Evolutionary conservation across 2,329 filamentous ascomycete species (phyloP), one percentile per base, ranked within the genome.

Genomic region (Talaromyces sp.): DNA sequence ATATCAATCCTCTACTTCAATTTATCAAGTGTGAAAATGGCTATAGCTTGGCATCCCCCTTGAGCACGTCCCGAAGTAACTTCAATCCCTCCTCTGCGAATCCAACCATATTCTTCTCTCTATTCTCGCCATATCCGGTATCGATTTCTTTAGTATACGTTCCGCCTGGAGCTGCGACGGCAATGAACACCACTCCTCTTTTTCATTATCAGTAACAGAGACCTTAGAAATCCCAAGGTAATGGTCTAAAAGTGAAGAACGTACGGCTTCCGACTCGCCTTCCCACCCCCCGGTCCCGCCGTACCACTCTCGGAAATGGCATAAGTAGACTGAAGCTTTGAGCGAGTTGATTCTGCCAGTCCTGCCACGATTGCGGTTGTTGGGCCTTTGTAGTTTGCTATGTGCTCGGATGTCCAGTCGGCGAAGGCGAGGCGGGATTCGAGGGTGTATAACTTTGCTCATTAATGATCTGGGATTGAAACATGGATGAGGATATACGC

Each of bases 221-320:
- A 41, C 14, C 14, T 8, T 56, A 22, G 24, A 24, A 16, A 39
- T 37, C 16, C 33, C 5, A 24, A 24, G 13, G 43, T 10, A 14
- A 33, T 10, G 47, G 13, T 31, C 27, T 31, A 33, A 39, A 47
- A 43, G 48, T 39, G n/a, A 13, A 5, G 13, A 14, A 71, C 74
- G 71, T 67, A 84, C 78, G 86, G 87, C 41, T 79, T 84, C 45
- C 87, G 88, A 67, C 76, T 78, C 52, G 82, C 48, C 31, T 24
- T 84, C 0, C 86, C 87, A 13, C 84, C 85, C 0, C 84, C 87
- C 9, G 87, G 87, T 0, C 87, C 87, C n/a, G 87, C 87, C 2
- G 86, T 89, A 0, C 87, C 87, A 61, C 82, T 85, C 78, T 89
- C 86, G 63, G 79, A 80, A 8, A 88, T 71, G 9, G 82, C 82